Evolutionary conservation across 202 grass and related monocot genomes (phyloP).

Genomic region (Schoenoplectus tabernaemontani): DNA sequence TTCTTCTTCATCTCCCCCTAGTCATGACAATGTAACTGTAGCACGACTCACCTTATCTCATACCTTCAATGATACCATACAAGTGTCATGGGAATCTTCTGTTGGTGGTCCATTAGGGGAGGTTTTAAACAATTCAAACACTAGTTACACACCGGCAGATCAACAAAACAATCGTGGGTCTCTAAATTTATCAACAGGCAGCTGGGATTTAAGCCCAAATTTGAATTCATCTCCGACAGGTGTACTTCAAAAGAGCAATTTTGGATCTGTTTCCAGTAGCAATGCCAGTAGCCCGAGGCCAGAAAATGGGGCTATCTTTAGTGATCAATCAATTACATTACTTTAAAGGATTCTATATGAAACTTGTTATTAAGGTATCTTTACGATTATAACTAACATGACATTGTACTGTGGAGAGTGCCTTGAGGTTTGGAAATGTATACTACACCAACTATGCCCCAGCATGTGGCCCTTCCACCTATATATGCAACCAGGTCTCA

Average conservation of each 20-base stretch:
- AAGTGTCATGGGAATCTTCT: slow-evolving; percentile 50
- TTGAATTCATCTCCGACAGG: slow-evolving; percentile 39
- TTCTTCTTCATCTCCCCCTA: slow-evolving; percentile 32
- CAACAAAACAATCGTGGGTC: slow-evolving; percentile 40
- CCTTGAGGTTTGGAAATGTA: not conserved
- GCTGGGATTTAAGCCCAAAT: slow-evolving; percentile 29
- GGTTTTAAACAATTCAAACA: slow-evolving; percentile 48
- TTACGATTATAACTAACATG: slow-evolving; percentile 7
- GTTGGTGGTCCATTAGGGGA: slow-evolving; percentile 78
- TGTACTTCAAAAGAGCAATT: slow-evolving; percentile 40
- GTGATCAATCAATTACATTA: slow-evolving; percentile 27
- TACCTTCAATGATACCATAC: slow-evolving; percentile 29
- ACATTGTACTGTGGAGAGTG: not conserved
- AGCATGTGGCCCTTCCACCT: not conserved
- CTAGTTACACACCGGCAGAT: slow-evolving; percentile 8
- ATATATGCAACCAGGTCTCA: not conserved
- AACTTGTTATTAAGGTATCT: not conserved
- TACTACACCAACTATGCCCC: not conserved
- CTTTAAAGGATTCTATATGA: slow-evolving; percentile 17
- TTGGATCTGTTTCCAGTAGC: slow-evolving; percentile 40
- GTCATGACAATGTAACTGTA: slow-evolving; percentile 28
- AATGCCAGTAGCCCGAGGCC: slow-evolving; percentile 35
- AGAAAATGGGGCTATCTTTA: slow-evolving; percentile 35
- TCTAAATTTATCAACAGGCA: slow-evolving; percentile 33
- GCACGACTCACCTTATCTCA: slow-evolving; percentile 41